Evolutionary conservation across 345 rosid genomes (phyloP), one percentile per base, ranked within the genome.

Genomic region (Turnera subulata): DNA sequence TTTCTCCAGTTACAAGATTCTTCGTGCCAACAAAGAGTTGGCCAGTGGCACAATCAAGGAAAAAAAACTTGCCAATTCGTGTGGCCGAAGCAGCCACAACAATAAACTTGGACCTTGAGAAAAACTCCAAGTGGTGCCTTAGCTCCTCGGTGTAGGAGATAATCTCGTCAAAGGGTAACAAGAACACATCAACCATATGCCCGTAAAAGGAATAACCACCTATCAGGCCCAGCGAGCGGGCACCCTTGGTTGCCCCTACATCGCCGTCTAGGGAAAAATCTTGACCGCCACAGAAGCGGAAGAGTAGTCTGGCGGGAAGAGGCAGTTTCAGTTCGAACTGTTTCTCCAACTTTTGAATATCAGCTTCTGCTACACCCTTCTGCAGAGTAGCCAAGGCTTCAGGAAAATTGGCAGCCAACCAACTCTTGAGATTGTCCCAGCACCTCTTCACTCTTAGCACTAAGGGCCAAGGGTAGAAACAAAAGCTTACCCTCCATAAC

Each of bases 201-300:
- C 33, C 0, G 58, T 80, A 82, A 16, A 76, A 72, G 33, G 71
- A 58, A 40, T 93, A 90, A 16, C 96, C 99, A 38, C 97, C 99
- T 23, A 93, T 93, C 32, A 90, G 64, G 29, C 97, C 97, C 57
- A 76, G 52, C 40, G 33, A 61, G 50, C 68, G 38, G 16, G 47
- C 65, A 43, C 8, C 9, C 10, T 22, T 16, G 12, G 15, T 46
- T 26, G 17, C 39, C 2, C 63, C 13, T 14, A 2, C 13, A 39
- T 38, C 57, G 11, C 6, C 59, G 42, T 32, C 26, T 60, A 5
- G 6, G 11, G 22, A 53, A 53, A 35, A 79, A 3, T 50, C 86
- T 72, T 93, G 97, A 58, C 97, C 99, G 58, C 87, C 85, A 24
- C 77, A 77, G 59, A 93, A 83, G 14, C 97, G 87, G 55, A 89